Conservation (phyloP, 2,329 filamentous ascomycete genomes). For the Arthrobotrys megalospora region DNA sequence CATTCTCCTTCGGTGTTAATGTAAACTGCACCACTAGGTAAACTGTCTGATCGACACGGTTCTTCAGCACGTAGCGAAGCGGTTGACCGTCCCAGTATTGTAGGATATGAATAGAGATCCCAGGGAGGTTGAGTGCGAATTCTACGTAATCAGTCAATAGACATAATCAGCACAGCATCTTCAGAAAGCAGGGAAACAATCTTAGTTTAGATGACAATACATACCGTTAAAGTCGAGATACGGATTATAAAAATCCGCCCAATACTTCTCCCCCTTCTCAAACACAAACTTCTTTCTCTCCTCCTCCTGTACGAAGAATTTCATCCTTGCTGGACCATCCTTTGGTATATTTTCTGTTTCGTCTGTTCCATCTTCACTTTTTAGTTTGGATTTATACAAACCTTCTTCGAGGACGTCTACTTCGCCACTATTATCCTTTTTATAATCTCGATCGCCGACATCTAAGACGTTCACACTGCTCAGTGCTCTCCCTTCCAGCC, state of each 20-base stretch:
- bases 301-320: slow-evolving; percentile 74
- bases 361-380: slow-evolving; percentile 5
- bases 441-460: slow-evolving; percentile 72
- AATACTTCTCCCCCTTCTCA: slow-evolving; percentile 75
- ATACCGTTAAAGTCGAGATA: slow-evolving; percentile 87
- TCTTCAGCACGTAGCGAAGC: slow-evolving; percentile 88
- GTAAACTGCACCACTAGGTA: slow-evolving; percentile 88
- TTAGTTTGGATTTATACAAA: slow-evolving; percentile 65
- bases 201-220: too few species aligned
- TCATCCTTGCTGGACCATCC: slow-evolving; percentile 71
- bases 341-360: slow-evolving; percentile 47
- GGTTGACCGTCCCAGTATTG: slow-evolving; percentile 86
- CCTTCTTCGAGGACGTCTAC: slow-evolving; percentile 67
- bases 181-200: background rate
- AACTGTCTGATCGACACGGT: slow-evolving; percentile 79
- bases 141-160: slow-evolving; percentile 67
- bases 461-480: slow-evolving; percentile 84
- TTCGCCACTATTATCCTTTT: slow-evolving; percentile 36
- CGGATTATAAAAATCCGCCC: slow-evolving; percentile 87
- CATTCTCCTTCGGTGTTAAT: slow-evolving; percentile 78
- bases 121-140: slow-evolving; percentile 79
- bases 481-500: slow-evolving; percentile 85
- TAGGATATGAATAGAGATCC: slow-evolving; percentile 80
- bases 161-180: background rate
- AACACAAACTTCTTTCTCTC: slow-evolving; percentile 75